These are phyloP conservation scores for Eragrostis nindensis DNA, from an alignment of 176 grass and related monocot species.

Conservation along the genomic window DNA sequence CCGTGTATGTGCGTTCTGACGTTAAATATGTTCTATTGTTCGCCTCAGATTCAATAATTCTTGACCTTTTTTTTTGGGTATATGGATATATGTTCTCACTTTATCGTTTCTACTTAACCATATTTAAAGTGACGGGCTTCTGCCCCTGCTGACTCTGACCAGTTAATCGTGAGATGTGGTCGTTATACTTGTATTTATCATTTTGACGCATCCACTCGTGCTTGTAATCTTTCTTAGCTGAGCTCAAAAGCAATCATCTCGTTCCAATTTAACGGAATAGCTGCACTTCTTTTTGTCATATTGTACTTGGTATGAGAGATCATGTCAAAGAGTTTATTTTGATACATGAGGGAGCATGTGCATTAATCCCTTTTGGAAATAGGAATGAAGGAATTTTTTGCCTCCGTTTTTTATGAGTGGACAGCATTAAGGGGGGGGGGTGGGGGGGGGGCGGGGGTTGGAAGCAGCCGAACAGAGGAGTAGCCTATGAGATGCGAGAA, in stretches of 20 bases:
- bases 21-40: conserved; percentile 1
- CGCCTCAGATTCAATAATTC: background rate
- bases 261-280: background rate
- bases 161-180: background rate
- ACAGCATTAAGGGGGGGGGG: too few relatives aligned
- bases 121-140: background rate
- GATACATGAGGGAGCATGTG: too few relatives aligned
- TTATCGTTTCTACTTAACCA: background rate
- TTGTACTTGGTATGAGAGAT: too few relatives aligned
- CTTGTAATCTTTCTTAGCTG: background rate
- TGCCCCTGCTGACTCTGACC: background rate
- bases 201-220: background rate
- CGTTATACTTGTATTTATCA: background rate
- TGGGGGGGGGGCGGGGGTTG: too few relatives aligned
- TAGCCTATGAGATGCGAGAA: too few relatives aligned
- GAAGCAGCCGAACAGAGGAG: too few relatives aligned
- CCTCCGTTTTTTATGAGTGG: too few relatives aligned
- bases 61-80: background rate
- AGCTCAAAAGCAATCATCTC: background rate
- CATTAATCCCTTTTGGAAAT: too few relatives aligned
- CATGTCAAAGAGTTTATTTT: too few relatives aligned
- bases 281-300: too few relatives aligned
- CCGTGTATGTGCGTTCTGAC: background rate
- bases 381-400: too few relatives aligned
- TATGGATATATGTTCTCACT: background rate